Evolutionary conservation across 1,139 yeast species (phyloP).

Genomic region (Suhomyces atakaporum): DNA sequence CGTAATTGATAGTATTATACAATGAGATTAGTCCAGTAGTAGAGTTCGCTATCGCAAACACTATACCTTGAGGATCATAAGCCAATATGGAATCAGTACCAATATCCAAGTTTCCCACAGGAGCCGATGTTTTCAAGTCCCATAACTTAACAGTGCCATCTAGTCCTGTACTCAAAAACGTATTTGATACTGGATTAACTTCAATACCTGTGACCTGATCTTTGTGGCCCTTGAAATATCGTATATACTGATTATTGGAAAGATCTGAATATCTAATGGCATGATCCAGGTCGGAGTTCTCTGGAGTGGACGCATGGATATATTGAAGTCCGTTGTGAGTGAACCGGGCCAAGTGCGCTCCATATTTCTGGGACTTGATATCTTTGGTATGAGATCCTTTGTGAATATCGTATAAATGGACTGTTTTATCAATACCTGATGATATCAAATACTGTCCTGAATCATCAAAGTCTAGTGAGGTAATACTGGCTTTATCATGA

Average conservation of each 20-base stretch:
- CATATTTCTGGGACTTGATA: conserved; percentile 84
- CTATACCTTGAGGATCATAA: conserved; percentile 81
- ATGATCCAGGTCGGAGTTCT: conserved; percentile 50
- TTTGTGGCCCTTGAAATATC: conserved; percentile 88
- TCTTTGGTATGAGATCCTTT: conserved; percentile 68
- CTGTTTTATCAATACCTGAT: conserved; percentile 78
- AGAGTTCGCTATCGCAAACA: conserved; percentile 67
- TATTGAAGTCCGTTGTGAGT: conserved; percentile 76
- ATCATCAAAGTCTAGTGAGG: conserved; percentile 85
- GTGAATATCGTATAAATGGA: conserved; percentile 79
- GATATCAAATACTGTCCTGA: conserved; percentile 79
- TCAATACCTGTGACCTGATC: conserved; percentile 71
- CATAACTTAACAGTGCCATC: conserved; percentile 85
- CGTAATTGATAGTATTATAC: conserved; percentile 61
- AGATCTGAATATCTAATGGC: conserved; percentile 75
- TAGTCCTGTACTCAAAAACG: conserved; percentile 65
- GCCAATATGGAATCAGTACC: conserved; percentile 59
- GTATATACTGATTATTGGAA: conserved; percentile 73
- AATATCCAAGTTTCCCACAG: conserved; percentile 63
- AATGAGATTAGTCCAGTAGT: conserved; percentile 51
- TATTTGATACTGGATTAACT: conserved; percentile 71
- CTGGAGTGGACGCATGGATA: conserved; percentile 75
- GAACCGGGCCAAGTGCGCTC: conserved; percentile 84
- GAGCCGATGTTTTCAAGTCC: conserved; percentile 70
- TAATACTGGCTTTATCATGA: conserved; percentile 61